phyloP scores from a whole-genome alignment of 805 yeast species.

The Candida pseudofarinosa region DNA sequence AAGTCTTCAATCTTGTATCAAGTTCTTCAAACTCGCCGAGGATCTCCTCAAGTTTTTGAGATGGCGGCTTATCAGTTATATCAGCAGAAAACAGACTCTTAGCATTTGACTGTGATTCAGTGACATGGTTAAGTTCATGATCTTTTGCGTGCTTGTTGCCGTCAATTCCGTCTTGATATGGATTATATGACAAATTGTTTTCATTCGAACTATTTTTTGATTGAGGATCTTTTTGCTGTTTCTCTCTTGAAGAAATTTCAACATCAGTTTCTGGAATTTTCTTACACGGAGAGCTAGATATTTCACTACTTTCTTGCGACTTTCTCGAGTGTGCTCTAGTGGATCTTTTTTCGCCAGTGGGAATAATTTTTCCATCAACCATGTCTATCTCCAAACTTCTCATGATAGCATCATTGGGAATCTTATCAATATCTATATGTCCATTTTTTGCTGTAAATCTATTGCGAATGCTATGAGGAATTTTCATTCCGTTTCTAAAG shows the following conservation, averaged over 20 bases:
- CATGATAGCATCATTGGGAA: constrained; percentile 5
- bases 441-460: constrained; percentile 2
- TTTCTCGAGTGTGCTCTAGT: constrained; percentile 3
- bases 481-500: constrained; percentile 19
- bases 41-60: neutral
- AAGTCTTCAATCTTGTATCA: neutral
- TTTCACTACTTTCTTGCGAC: neutral
- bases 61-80: neutral
- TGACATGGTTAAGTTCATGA: neutral
- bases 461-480: constrained; percentile 4
- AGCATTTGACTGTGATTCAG: neutral
- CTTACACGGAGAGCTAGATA: neutral
- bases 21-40: neutral
- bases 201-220: neutral
- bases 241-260: no score
- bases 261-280: neutral
- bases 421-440: neutral
- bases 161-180: neutral
- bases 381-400: constrained; percentile 19
- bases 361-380: constrained; percentile 15
- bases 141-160: neutral
- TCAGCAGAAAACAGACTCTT: neutral
- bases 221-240: neutral
- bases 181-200: neutral
- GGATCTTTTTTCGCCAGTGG: constrained; percentile 6